Evolutionary conservation across 495 filamentous ascomycete genomes (phyloP), one percentile per base, ranked within the genome.

Genomic region (Penicillium paxilli): DNA sequence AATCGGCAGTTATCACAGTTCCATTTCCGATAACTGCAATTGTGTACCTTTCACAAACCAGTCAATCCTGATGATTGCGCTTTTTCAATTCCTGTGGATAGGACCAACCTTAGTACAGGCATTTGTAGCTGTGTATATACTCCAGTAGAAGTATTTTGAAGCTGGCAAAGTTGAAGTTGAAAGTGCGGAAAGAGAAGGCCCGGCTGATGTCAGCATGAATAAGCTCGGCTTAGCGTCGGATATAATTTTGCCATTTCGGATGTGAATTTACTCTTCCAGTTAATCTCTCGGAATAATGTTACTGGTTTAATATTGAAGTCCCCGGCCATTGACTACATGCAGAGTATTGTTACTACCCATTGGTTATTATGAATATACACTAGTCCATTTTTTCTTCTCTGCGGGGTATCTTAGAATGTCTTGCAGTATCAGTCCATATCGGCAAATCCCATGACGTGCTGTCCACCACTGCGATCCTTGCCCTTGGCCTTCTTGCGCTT

Each of bases 361-460:
- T n/a, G n/a, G n/a, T n/a, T n/a, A n/a, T n/a, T n/a, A n/a, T 10
- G 9, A 12, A 32, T 12, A 32, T 32, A 32, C 30, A 12, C 8
- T 32, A 10, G 30, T 10, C 30, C 30, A 12, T 32, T 32, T 32
- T 32, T 32, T 14, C 3, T 46, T 16, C 14, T 52, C 24, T 50
- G 54, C 52, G 58, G 22, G 35, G 54, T 68, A 68, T 69, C 63
- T 14, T 32, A 12, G 30, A 32, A 37, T 49, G 46, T 50, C 48
- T 40, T 49, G 33, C 49, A 55, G 50, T 30, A 53, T 73, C 64
- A 88, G 71, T 87, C 85, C 64, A 90, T 52, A 50, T 86, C 87
- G 52, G 78, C 73, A 59, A 90, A 88, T 26, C 75, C 81, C 62
- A 87, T 73, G 38, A 89, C 76, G 35, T 85, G 79, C 49, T 82